Base-by-base conservation (phyloP, 2,329 filamentous ascomycete genomes). In the Talaromyces albobiverticillius region DNA sequence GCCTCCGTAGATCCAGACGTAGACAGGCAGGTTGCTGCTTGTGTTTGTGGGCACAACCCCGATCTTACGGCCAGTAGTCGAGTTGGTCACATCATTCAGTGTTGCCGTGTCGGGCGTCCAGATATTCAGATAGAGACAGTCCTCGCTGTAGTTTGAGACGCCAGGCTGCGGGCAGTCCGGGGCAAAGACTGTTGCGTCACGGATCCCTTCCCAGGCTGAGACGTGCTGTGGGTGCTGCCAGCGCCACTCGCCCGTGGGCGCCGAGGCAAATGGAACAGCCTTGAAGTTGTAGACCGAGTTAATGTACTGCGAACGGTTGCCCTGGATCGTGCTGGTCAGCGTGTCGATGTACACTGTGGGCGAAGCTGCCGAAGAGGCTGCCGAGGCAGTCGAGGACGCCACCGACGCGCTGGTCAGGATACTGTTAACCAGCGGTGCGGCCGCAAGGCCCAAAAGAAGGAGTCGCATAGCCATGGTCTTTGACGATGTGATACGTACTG, bases 181-280 rank as follows among this genome's bases (percentile, higher is more conserved):
- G 18, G 22, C 18, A 25, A 43, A 43, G 20, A 10, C n/a, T 25
- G 22, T 26, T 7, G 41, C 41, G 22, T 25, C 25, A 43, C 25
- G 25, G 22, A 26, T 43, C 8, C 22, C 25, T 10, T 60, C 62
- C 62, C 63, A 64, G 9, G 41, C 7, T 29, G 55, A 51, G 8
- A 51, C 56, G 9, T 59, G 59, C 50, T 64, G 61, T 2, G 62
- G 60, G 14, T 60, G 51, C 42, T 57, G 61, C 61, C 60, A 64
- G 1, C 61, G 59, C 50, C 63, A 63, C 42, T 64, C 57, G 22
- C 60, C 62, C 11, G 58, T 61, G 7, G 63, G 62, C 18, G 61
- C 60, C 13, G 64, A 60, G 4, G 64, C 61, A 45, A 62, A 64
- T 9, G 60, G 61, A 31, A 64, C 61, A 4, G 31, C 31, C 31